Evolutionary conservation across 352 stramenopile genomes (phyloP).

Genomic region (Pythium folliculosum): DNA sequence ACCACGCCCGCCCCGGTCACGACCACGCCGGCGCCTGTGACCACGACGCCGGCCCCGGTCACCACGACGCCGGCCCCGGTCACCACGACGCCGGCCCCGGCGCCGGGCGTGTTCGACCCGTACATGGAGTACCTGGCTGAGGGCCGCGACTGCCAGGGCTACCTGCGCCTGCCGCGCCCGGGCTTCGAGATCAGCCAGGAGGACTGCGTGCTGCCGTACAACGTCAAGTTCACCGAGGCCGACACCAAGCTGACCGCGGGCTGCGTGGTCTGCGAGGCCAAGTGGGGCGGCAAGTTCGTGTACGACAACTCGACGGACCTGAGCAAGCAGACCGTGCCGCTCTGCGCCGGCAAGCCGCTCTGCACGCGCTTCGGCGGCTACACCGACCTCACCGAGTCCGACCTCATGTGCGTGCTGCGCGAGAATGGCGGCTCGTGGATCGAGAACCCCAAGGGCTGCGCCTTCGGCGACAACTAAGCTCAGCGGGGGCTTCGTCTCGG

Average conservation of each 20-base stretch:
- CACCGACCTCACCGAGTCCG: conserved; percentile 18
- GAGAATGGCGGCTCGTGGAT: conserved; percentile 26
- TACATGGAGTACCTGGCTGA: neutral
- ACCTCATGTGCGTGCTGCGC: conserved; percentile 30
- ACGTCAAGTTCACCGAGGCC: conserved; percentile 7
- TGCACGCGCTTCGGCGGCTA: conserved; percentile 29
- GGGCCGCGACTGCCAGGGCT: conserved; percentile 7
- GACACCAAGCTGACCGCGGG: neutral
- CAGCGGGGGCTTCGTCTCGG: neutral
- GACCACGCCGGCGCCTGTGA: conserved; percentile 15
- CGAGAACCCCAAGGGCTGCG: conserved; percentile 20
- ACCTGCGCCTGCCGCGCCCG: conserved; percentile 1
- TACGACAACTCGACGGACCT: conserved; percentile 24
- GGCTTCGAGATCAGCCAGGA: neutral
- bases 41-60: no score
- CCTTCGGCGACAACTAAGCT: conserved; percentile 26
- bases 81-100: conserved; percentile 5
- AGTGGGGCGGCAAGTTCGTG: conserved; percentile 17
- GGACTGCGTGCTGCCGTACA: conserved; percentile 15
- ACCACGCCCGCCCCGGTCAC: neutral
- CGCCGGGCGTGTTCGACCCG: conserved; percentile 3
- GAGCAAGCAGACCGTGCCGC: conserved; percentile 10
- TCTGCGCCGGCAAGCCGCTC: conserved; percentile 32
- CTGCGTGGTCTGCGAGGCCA: conserved; percentile 12
- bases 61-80: conserved; percentile 8